A percentile compares a stretch with the other conserved stretches of the same genome.
Evolutionary conservation across 164 flowering plant genomes (phyloP).

Genomic region (Tetrastigma voinierianum): DNA sequence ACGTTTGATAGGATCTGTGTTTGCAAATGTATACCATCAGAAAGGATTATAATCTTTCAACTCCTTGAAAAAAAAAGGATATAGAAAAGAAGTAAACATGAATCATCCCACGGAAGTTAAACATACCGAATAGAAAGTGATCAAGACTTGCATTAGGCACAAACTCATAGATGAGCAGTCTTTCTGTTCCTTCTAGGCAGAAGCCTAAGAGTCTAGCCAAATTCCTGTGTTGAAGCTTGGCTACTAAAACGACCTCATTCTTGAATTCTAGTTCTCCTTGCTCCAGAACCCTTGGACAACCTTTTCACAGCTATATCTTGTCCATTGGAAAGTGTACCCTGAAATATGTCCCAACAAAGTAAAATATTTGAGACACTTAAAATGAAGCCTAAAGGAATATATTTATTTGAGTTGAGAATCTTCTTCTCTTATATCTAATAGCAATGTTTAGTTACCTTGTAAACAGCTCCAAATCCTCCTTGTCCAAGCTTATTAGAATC

Average conservation of each 20-base stretch:
- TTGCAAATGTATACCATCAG: neutral
- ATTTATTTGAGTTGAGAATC: no score
- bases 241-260: constrained; percentile 25
- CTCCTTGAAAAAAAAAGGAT: no score
- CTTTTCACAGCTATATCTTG: constrained; percentile 27
- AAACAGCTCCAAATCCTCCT: constrained; percentile 29
- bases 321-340: constrained; percentile 22
- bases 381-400: no score
- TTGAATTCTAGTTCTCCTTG: constrained; percentile 27
- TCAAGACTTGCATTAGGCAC: constrained; percentile 23
- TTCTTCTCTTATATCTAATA: no score
- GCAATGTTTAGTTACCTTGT: constrained; percentile 11
- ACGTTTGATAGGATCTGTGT: constrained; percentile 16
- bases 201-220: constrained; percentile 22
- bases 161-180: constrained; percentile 28
- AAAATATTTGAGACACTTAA: neutral
- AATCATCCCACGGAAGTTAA: no score
- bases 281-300: constrained; percentile 13
- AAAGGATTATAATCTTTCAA: no score
- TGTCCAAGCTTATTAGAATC: constrained; percentile 24
- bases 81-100: no score
- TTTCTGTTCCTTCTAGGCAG: constrained; percentile 18
- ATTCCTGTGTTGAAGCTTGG: constrained; percentile 25
- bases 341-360: neutral
- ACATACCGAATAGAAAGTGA: constrained; percentile 20